Base-by-base conservation (phyloP, 2,329 filamentous ascomycete species). In the Rosellinia necatrix region DNA sequence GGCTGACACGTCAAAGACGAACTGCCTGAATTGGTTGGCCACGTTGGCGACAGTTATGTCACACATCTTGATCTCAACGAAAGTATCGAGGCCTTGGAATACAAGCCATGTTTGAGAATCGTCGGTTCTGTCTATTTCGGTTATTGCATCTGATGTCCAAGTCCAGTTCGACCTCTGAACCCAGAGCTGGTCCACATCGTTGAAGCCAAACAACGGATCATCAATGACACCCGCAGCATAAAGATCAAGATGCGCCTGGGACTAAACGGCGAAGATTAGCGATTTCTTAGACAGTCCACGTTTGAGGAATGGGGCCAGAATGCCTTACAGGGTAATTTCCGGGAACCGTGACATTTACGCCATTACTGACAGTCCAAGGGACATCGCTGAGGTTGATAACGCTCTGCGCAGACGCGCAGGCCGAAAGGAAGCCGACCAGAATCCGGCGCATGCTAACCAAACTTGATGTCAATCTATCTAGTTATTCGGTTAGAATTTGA, bases 51-150 rank as follows among this genome's bases (percentile, higher is more conserved):
- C 76, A 49, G 76, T 71, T 19, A 81, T 67, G 0, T 76, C 78
- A 59, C 84, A 87, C 30, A 87, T 73, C 6, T 75, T 72, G 41
- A 87, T 77, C 8, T 78, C 78, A 5, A 82, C 74, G 61, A 85
- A 86, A 0, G 84, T 87, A 60, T 87, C 84, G 2, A 87, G 73
- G 6, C 84, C 84, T 53, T 87, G 78, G 70, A 87, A 87, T 0
- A 85, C 72, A 1, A 87, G 75, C 74, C 78, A 86, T 3, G 78
- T 83, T 6, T 70, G 70, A 4, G 64, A 73, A 1, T 66, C 67
- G 29, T 75, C 71, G 3, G 61, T 67, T 22, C 27, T 49, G 4
- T 56, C 60, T 70, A 83, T 62, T 17, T 69, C 73, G 7, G 68
- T 38, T 2, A 86, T 70, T 0, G 72, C 71, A n/a, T 77, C 78